These are phyloP conservation scores for Peronosclerospora sorghi DNA, from an alignment of 352 stramenopile species.

Conservation along the genomic window DNA sequence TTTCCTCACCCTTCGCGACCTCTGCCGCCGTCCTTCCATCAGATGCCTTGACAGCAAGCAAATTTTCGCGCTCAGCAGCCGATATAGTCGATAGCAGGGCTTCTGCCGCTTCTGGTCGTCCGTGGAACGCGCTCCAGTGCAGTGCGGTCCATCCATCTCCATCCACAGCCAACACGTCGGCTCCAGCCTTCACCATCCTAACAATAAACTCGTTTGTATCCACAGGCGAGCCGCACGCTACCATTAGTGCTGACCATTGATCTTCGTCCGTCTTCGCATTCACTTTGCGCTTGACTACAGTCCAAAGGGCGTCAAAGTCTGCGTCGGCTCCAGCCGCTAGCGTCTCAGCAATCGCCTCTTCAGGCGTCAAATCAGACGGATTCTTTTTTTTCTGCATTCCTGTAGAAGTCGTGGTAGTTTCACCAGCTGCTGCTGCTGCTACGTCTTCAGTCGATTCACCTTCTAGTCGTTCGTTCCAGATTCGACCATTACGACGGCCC, in stretches of 20 bases:
- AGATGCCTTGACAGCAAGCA: slow-evolving; percentile 40
- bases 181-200: slow-evolving; percentile 44
- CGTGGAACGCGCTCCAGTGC: slow-evolving; percentile 80
- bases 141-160: slow-evolving; percentile 73
- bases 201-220: slow-evolving; percentile 76
- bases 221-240: slow-evolving; percentile 65
- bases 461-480: slow-evolving; percentile 75
- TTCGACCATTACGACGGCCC: slow-evolving; percentile 42
- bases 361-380: slow-evolving; percentile 22
- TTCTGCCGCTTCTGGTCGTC: slow-evolving; percentile 53
- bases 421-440: slow-evolving; percentile 14
- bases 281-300: slow-evolving; percentile 39
- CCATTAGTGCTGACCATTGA: slow-evolving; percentile 77
- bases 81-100: slow-evolving; percentile 37
- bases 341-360: slow-evolving; percentile 50
- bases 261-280: slow-evolving; percentile 64
- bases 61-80: slow-evolving; percentile 22
- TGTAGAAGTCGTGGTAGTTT: not conserved
- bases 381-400: slow-evolving; percentile 19
- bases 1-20: slow-evolving; percentile 59
- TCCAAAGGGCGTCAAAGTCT: slow-evolving; percentile 64
- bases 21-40: slow-evolving; percentile 57
- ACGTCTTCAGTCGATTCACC: slow-evolving; percentile 56
- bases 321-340: slow-evolving; percentile 51
- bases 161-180: slow-evolving; percentile 50